Base-by-base conservation (phyloP, 2,329 filamentous ascomycete genomes). In the Gnomoniopsis sp. region DNA sequence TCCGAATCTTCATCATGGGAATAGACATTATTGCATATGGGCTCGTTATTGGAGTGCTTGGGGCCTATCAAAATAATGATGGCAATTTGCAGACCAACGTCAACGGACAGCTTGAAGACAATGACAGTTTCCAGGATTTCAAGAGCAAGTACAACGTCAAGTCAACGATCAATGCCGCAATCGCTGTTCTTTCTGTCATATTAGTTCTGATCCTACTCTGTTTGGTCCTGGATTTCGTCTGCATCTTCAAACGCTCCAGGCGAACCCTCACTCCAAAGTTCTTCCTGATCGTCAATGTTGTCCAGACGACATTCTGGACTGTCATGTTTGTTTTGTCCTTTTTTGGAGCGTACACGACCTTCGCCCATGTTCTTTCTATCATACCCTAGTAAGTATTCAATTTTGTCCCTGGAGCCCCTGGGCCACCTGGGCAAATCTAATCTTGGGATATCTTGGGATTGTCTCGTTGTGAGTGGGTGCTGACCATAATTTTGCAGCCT, bases 191-290 rank as follows among this genome's bases (percentile, higher is more conserved):
- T 4, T 60, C 52, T 17, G 64, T 72, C 47, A 62, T 68, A 30
- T 59, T 70, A 56, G 53, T 58, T 38, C 62, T 73, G 58, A 59
- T 71, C 36, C 12, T 66, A 3, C 2, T 64, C 43, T 72, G 69
- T 57, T 60, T 71, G 7, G 49, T 65, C 7, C 67, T 72, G 36
- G 71, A 73, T 61, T 57, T 72, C 14, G 59, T 67, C 34, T 68
- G 67, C 66, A 70, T 72, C 53, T 52, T 73, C 65, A 72, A 69
- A 66, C 69, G 70, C 26, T 58, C 63, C 11, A 60, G 66, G 22
- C 65, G 68, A 14, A 72, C 67, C 1, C 64, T 73, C 2, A 66
- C 54, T 22, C 71, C 71, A 6, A 55, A 50, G n/a, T 70, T 73
- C 57, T 73, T 73, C 65, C 63, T 73, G n/a, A 58, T 66, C 46